Evolutionary conservation across 768 basidiomycete species (phyloP).

Genomic region (Termitomyces eurrhizus): DNA sequence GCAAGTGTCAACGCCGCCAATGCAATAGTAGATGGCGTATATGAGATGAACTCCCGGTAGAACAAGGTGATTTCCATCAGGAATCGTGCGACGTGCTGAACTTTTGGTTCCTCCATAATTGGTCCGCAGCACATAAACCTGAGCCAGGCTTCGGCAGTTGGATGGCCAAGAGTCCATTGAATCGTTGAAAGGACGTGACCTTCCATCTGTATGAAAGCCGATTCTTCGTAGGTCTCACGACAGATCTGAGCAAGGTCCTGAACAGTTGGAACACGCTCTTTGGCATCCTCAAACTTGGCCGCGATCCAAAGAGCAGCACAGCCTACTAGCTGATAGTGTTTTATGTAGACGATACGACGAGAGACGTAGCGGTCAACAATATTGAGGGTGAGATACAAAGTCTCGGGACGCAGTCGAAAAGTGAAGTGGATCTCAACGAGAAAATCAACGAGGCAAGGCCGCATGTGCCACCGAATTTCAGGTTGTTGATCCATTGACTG

Average conservation of each 20-base stretch:
- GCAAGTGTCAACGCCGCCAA: constrained; percentile 85
- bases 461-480: constrained; percentile 99
- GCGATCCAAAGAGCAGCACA: constrained; percentile 99
- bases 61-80: constrained; percentile 99
- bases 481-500: constrained; percentile 99
- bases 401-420: constrained; percentile 96
- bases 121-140: constrained; percentile 76
- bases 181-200: constrained; percentile 95
- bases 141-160: constrained; percentile 97
- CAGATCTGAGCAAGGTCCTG: constrained; percentile 94
- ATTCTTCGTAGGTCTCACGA: constrained; percentile 94
- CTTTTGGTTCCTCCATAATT: constrained; percentile 78
- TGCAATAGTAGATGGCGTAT: constrained; percentile 82
- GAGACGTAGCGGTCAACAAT: constrained; percentile 99
- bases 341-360: constrained; percentile 96
- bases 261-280: constrained; percentile 95
- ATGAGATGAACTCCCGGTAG: constrained; percentile 91
- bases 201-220: constrained; percentile 99
- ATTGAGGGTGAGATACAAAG: constrained; percentile 96
- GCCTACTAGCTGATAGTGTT: constrained; percentile 98
- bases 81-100: constrained; percentile 95
- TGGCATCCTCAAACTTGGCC: constrained; percentile 98
- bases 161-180: constrained; percentile 95
- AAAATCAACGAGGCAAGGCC: constrained; percentile 97
- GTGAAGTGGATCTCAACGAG: constrained; percentile 98